Evolutionary conservation across 2,329 filamentous ascomycete species (phyloP).

Genomic region (Paraphoma sp.): DNA sequence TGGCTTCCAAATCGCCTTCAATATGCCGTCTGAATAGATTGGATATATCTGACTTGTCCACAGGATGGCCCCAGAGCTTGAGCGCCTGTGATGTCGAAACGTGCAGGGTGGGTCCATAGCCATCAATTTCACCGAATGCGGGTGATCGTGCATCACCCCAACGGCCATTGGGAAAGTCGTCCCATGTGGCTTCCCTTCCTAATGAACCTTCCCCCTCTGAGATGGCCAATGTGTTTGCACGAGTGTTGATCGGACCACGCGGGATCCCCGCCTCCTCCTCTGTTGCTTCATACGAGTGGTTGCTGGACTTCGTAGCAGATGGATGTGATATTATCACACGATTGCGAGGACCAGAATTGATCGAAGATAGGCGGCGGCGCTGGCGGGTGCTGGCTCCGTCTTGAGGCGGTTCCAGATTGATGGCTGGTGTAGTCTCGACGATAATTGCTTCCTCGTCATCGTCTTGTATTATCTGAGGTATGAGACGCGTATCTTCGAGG

Average conservation of each 20-base stretch:
- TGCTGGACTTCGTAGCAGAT: slow-evolving; percentile 60
- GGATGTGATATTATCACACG: slow-evolving; percentile 79
- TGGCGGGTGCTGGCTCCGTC: slow-evolving; percentile 29
- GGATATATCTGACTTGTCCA: slow-evolving; percentile 73
- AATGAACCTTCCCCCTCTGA: slow-evolving; percentile 91
- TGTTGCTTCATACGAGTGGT: slow-evolving; percentile 66
- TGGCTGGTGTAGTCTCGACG: slow-evolving; percentile 54
- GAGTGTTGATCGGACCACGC: slow-evolving; percentile 72
- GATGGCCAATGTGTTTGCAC: slow-evolving; percentile 87
- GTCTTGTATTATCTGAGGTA: slow-evolving; percentile 60
- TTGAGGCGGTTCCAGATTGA: slow-evolving; percentile 40
- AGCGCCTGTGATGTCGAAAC: slow-evolving; percentile 85
- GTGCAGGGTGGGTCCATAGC: slow-evolving; percentile 96
- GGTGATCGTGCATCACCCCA: slow-evolving; percentile 89
- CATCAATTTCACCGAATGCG: slow-evolving; percentile 95
- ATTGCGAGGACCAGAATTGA: slow-evolving; percentile 86
- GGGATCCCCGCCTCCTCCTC: slow-evolving; percentile 81
- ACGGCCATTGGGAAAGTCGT: slow-evolving; percentile 95
- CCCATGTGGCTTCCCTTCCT: slow-evolving; percentile 96
- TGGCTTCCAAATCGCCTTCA: slow-evolving; percentile 76
- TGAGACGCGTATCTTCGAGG: slow-evolving; percentile 82
- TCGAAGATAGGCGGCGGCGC: slow-evolving; percentile 73
- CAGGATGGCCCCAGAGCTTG: slow-evolving; percentile 83
- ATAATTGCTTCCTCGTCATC: slow-evolving; percentile 53
- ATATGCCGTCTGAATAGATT: slow-evolving; percentile 82